Evolutionary conservation across 73 alveolate species (phyloP).

Genomic region (Paramecium octaurelia): DNA sequence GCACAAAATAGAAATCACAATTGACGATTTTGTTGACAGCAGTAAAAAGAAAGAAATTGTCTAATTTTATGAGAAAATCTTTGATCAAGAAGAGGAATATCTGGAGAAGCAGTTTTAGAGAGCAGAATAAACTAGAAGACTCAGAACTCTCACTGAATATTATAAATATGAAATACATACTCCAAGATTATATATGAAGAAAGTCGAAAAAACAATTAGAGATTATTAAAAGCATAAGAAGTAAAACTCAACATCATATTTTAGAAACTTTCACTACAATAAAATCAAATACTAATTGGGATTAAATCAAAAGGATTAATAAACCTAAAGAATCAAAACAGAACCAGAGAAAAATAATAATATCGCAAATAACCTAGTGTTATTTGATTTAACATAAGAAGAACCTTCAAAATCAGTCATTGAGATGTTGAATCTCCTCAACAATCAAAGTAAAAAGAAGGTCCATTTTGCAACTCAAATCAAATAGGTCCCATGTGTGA

Average conservation of each 20-base stretch:
- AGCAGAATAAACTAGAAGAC: not conserved
- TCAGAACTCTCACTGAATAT: not conserved
- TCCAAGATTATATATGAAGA: not conserved
- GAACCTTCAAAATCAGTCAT: not conserved
- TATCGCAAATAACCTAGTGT: not conserved
- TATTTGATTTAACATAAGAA: not conserved
- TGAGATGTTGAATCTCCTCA: not conserved
- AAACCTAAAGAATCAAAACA: not conserved
- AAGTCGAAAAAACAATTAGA: not conserved
- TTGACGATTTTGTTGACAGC: not conserved
- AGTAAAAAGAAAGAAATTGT: not conserved
- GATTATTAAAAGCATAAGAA: not conserved
- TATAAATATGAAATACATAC: not conserved
- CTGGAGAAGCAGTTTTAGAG: not conserved
- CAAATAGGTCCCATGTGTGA: not conserved
- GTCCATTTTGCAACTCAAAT: not conserved
- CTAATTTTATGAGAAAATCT: not conserved
- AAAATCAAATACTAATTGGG: not conserved
- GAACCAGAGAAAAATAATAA: slow-evolving; percentile 2
- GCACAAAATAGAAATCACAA: not conserved
- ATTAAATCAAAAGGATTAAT: not conserved
- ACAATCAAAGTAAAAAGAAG: not conserved
- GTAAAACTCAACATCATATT: not conserved
- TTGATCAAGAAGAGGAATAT: not conserved
- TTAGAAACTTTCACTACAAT: not conserved